These are phyloP conservation scores for Sequoia sempervirens DNA, from an alignment of 75 land plant species.

Conservation along the genomic window DNA sequence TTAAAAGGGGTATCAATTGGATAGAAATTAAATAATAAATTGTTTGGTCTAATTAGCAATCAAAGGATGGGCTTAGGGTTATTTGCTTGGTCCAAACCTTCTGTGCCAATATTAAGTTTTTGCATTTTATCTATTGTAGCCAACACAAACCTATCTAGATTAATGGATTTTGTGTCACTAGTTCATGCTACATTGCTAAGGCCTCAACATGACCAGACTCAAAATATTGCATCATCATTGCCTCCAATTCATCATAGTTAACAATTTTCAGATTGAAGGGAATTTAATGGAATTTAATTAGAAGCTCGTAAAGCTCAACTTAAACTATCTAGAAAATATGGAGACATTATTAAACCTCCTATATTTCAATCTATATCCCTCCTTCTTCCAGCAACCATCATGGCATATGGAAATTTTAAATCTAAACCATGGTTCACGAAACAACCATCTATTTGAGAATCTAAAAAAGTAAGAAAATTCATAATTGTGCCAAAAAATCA, in stretches of 20 bases:
- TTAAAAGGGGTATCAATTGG: no score
- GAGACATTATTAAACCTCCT: slow-evolving; percentile 16
- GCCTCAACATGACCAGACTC: no score
- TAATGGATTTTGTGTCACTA: no score
- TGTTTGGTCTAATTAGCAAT: no score
- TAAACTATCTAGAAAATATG: slow-evolving; percentile 51
- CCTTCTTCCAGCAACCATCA: slow-evolving; percentile 52
- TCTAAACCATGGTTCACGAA: slow-evolving; percentile 56
- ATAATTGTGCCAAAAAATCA: slow-evolving; percentile 59
- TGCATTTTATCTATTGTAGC: no score
- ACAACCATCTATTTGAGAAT: slow-evolving; percentile 54
- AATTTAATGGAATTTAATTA: slow-evolving; percentile 29
- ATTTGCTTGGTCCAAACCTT: no score
- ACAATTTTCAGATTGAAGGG: slow-evolving; percentile 43
- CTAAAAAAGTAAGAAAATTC: slow-evolving; percentile 57
- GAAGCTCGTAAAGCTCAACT: slow-evolving; percentile 19
- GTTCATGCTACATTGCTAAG: no score
- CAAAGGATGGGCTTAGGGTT: no score
- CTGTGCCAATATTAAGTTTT: no score
- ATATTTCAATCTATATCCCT: slow-evolving; percentile 11
- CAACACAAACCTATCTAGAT: no score
- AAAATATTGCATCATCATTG: no score
- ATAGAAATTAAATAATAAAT: no score
- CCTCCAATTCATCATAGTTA: slow-evolving; percentile 3
- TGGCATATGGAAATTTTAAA: slow-evolving; percentile 50